phyloP scores from a whole-genome alignment of 2,329 filamentous ascomycete species.

The Colletotrichum sp. region DNA sequence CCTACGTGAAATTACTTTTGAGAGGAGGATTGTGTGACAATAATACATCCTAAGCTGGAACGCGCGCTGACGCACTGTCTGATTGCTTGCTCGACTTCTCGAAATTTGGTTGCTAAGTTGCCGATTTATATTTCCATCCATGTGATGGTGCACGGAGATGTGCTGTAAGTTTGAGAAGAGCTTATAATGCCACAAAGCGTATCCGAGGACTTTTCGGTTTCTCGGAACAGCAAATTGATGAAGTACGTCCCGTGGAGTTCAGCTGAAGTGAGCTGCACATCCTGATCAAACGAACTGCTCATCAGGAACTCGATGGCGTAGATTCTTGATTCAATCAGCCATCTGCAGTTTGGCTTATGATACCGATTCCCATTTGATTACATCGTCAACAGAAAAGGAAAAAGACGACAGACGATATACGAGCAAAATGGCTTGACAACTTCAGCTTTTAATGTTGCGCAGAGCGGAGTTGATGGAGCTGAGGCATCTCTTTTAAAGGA shows the following conservation, averaged over 20 bases:
- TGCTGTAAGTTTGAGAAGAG: fast-evolving
- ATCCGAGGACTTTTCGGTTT: fast-evolving
- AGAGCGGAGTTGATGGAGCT: background rate
- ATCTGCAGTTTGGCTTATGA: fast-evolving
- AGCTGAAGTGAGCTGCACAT: background rate
- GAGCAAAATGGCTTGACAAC: background rate
- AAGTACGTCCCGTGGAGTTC: background rate
- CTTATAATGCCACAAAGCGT: fast-evolving
- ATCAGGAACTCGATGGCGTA: background rate
- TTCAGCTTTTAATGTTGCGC: too few relatives aligned
- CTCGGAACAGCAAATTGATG: too few relatives aligned
- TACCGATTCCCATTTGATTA: fast-evolving
- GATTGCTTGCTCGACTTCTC: background rate
- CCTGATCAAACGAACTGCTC: too few relatives aligned
- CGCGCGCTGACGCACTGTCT: fast-evolving
- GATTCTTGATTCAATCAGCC: fast-evolving
- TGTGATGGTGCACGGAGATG: fast-evolving
- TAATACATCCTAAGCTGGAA: too few relatives aligned
- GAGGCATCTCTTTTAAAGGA: too few relatives aligned
- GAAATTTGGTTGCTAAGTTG: background rate
- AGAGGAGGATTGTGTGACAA: too few relatives aligned
- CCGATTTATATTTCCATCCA: background rate
- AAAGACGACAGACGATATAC: background rate
- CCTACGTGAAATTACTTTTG: too few relatives aligned
- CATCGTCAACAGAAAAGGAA: background rate